Evolutionary conservation across 148 eudicot genomes (phyloP).

Genomic region (Arctostaphylos glauca): DNA sequence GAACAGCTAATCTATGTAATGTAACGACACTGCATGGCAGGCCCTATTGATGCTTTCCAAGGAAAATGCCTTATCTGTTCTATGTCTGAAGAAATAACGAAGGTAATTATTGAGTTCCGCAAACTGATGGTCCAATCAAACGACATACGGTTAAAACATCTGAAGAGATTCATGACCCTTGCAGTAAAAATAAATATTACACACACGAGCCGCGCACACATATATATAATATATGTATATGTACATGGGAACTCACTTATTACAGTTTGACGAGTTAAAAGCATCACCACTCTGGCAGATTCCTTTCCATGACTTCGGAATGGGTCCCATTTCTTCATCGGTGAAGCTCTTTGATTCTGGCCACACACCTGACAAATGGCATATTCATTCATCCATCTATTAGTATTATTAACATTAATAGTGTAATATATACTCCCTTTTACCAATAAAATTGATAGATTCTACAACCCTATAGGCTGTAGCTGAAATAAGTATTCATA

Average conservation of each 20-base stretch:
- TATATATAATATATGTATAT: not conserved
- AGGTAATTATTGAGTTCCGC: not conserved
- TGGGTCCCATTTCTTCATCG: slow-evolving; percentile 69
- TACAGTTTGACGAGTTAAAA: slow-evolving; percentile 73
- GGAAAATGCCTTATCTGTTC: slow-evolving; percentile 7
- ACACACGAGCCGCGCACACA: too few species aligned
- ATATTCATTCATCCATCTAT: not conserved
- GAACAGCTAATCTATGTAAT: not conserved
- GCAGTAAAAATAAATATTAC: not conserved
- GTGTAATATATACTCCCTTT: not conserved
- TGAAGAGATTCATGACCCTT: not conserved
- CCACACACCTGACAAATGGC: slow-evolving; percentile 61
- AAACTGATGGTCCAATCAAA: not conserved
- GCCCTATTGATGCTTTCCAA: not conserved
- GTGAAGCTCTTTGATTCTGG: slow-evolving; percentile 81
- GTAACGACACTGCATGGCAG: not conserved
- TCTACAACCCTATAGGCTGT: not conserved
- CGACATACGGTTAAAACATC: not conserved
- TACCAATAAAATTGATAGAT: not conserved
- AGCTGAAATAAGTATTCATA: too few species aligned
- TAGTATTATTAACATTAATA: not conserved
- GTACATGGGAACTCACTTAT: slow-evolving; percentile 43
- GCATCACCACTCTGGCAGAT: slow-evolving; percentile 73
- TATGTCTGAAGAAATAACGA: too few species aligned
- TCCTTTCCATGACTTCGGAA: slow-evolving; percentile 82